Conservation (phyloP, 2,329 filamentous ascomycete species). For the Cladosporium sphaerospermum region DNA sequence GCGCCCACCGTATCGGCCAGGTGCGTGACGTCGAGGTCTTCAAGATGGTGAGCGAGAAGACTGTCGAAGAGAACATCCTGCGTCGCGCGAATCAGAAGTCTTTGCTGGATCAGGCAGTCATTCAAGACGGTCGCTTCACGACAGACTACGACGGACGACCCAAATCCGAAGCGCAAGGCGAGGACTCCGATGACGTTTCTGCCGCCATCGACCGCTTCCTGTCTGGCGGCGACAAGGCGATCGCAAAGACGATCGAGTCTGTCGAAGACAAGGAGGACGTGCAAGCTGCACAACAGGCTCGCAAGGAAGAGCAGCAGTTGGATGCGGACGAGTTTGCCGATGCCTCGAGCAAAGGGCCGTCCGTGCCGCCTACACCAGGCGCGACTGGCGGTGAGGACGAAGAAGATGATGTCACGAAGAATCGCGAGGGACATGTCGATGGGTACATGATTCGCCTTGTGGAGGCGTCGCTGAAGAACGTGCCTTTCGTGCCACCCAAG, state of each 20-base stretch:
- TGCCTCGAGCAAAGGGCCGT: slow-evolving; percentile 38
- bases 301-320: slow-evolving; percentile 76
- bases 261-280: slow-evolving; percentile 93
- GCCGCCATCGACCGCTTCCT: slow-evolving; percentile 83
- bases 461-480: slow-evolving; percentile 24
- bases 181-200: slow-evolving; percentile 64
- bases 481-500: slow-evolving; percentile 30
- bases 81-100: slow-evolving; percentile 96
- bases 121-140: slow-evolving; percentile 96
- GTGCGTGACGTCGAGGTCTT: slow-evolving; percentile 98
- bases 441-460: slow-evolving; percentile 38
- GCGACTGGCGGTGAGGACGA: slow-evolving; percentile 36
- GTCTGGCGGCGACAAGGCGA: slow-evolving; percentile 54
- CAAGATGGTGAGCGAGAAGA: slow-evolving; percentile 55
- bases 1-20: slow-evolving; percentile 94
- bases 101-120: slow-evolving; percentile 95
- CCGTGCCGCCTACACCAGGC: slow-evolving; percentile 32
- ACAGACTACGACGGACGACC: slow-evolving; percentile 62
- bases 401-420: slow-evolving; percentile 49
- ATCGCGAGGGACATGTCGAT: slow-evolving; percentile 59
- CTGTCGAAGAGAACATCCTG: slow-evolving; percentile 95
- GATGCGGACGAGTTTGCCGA: slow-evolving; percentile 71
- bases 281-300: slow-evolving; percentile 75
- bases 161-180: slow-evolving; percentile 33
- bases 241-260: slow-evolving; percentile 71